Conservation (phyloP, 768 basidiomycete species). For the Russula sp. region DNA sequence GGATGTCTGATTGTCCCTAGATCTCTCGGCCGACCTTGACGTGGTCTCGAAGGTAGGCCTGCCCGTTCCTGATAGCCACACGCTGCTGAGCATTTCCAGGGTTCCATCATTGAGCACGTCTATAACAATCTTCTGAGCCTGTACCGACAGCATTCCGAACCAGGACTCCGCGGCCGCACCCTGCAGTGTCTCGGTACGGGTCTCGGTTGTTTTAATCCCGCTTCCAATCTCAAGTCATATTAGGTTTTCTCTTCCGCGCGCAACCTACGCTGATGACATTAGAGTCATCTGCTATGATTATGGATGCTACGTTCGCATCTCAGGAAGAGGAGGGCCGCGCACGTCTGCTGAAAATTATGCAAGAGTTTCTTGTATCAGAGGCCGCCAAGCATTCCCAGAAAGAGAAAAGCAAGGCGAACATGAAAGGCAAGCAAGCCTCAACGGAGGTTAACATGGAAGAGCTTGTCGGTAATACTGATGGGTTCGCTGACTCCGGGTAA, state of each 20-base stretch:
- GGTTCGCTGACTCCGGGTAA: constrained; percentile 96
- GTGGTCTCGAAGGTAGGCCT: constrained; percentile 17
- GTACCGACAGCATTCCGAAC: constrained; percentile 58
- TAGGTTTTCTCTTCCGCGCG: constrained; percentile 88
- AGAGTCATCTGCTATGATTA: constrained; percentile 70
- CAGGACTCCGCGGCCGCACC: constrained; percentile 59
- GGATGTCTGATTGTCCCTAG: constrained; percentile 1
- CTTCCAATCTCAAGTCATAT: background rate
- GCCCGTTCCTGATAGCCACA: background rate
- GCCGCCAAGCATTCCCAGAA: constrained; percentile 67
- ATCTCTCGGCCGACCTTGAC: constrained; percentile 23
- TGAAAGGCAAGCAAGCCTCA: constrained; percentile 36
- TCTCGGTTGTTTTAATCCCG: background rate
- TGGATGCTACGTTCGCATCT: constrained; percentile 84
- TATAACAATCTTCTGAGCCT: constrained; percentile 67
- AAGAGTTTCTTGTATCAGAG: constrained; percentile 85
- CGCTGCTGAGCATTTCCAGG: constrained; percentile 34
- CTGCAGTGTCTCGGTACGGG: constrained; percentile 78
- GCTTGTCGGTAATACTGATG: constrained; percentile 90
- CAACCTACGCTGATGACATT: constrained; percentile 88
- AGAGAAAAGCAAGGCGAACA: constrained; percentile 50
- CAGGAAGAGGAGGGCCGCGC: constrained; percentile 65
- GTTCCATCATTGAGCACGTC: constrained; percentile 75
- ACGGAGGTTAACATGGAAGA: constrained; percentile 82
- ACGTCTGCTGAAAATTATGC: constrained; percentile 78